A percentile compares a stretch with the other conserved stretches of the same genome.
phyloP scores from a whole-genome alignment of 495 filamentous ascomycete genomes.

The Elaphomyces granulatus region DNA sequence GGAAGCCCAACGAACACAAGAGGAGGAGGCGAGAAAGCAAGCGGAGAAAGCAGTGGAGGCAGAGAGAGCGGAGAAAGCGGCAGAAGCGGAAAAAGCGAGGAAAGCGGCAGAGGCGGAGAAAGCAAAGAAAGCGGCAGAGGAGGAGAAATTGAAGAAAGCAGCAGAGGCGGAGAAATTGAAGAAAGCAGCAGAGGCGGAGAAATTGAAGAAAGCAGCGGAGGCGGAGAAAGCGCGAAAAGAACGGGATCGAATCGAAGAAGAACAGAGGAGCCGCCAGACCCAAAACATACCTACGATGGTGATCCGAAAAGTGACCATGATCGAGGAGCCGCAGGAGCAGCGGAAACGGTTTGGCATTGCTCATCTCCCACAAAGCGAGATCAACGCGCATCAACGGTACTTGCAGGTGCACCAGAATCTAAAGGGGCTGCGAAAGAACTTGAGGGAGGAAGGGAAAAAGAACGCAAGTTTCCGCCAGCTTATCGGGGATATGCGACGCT shows the following conservation, averaged over 20 bases:
- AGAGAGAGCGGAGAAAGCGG: conserved; percentile 27
- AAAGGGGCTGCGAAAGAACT: conserved; percentile 51
- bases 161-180: conserved; percentile 23
- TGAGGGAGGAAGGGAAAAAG: conserved; percentile 33
- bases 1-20: conserved; percentile 26
- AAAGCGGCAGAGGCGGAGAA: conserved; percentile 29
- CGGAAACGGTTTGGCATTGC: conserved; percentile 18
- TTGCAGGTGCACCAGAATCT: conserved; percentile 54
- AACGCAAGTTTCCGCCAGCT: conserved; percentile 43
- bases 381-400: conserved; percentile 43
- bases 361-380: conserved; percentile 17
- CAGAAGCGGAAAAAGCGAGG: conserved; percentile 22
- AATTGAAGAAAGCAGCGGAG: conserved; percentile 5
- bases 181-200: conserved; percentile 13
- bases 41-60: conserved; percentile 19
- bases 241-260: conserved; percentile 26
- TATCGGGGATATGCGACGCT: conserved; percentile 62
- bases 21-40: conserved; percentile 27
- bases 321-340: conserved; percentile 17
- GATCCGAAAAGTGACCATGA: conserved; percentile 14
- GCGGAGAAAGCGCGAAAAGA: conserved; percentile 22
- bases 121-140: conserved; percentile 11
- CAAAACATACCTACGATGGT: no score
- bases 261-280: conserved; percentile 11
- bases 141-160: conserved; percentile 14